A percentile compares a stretch with the other conserved stretches of the same genome.
Evolutionary conservation across 108 stramenopile genomes (phyloP).

Genomic region (Epipyxis sp.): DNA sequence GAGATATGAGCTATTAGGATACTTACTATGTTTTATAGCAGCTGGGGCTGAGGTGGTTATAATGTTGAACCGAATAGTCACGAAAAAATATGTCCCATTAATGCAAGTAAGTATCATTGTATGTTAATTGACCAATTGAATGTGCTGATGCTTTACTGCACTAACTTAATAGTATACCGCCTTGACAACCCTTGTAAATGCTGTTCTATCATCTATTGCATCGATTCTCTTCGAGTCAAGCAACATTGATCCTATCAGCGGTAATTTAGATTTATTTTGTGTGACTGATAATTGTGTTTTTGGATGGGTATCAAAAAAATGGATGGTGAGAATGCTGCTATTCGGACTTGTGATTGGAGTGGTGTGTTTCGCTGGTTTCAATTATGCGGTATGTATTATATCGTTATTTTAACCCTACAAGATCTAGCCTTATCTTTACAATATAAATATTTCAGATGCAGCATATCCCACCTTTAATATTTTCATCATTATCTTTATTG

Average conservation of each 20-base stretch:
- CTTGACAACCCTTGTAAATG: too few relatives aligned
- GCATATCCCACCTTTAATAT: conserved; percentile 18
- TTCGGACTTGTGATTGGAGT: conserved; percentile 10
- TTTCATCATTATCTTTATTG: neutral
- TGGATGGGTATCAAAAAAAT: neutral
- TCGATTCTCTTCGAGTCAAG: too few relatives aligned
- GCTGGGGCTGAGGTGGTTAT: conserved; percentile 17
- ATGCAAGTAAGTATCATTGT: conserved; percentile 1
- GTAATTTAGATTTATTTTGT: neutral
- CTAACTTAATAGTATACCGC: too few relatives aligned
- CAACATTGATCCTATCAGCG: too few relatives aligned
- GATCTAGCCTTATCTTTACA: too few relatives aligned
- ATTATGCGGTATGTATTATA: conserved; percentile 11
- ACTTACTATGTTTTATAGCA: conserved; percentile 3
- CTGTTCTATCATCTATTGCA: too few relatives aligned
- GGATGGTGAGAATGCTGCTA: conserved; percentile 2
- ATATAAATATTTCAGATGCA: conserved; percentile 16
- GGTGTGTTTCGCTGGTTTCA: conserved; percentile 29
- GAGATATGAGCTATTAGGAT: neutral
- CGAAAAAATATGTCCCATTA: conserved; percentile 20
- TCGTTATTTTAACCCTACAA: neutral
- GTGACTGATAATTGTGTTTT: neutral
- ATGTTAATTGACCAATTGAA: too few relatives aligned
- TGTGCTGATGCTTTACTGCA: too few relatives aligned
- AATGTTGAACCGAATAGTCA: conserved; percentile 18